Evolutionary conservation across 176 grass and related monocot species (phyloP).

Genomic region (Triticum urartu): DNA sequence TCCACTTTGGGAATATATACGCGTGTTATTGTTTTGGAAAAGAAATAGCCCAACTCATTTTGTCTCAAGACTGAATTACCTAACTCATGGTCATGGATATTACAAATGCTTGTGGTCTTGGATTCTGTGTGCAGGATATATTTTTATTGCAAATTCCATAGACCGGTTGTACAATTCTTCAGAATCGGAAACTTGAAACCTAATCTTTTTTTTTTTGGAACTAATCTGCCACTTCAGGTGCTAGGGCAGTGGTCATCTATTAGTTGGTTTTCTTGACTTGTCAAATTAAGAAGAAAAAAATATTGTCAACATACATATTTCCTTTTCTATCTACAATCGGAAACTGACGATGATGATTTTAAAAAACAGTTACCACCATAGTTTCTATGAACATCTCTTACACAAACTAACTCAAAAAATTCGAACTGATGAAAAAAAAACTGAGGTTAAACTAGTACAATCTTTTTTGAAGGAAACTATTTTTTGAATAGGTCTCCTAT

Average conservation of each 20-base stretch:
- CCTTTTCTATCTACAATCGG: not conserved
- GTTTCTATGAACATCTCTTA: not conserved
- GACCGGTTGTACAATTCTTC: not conserved
- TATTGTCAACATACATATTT: not conserved
- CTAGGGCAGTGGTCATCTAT: not conserved
- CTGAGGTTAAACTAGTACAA: not conserved
- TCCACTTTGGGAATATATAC: slow-evolving; percentile 21
- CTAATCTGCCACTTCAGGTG: not conserved
- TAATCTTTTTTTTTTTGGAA: not conserved
- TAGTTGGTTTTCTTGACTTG: not conserved
- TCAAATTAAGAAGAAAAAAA: not conserved
- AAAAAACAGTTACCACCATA: not conserved
- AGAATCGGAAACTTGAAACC: not conserved
- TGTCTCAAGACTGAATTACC: not conserved
- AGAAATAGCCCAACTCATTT: not conserved
- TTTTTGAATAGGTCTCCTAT: not conserved
- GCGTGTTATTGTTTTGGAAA: not conserved
- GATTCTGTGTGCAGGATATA: not conserved
- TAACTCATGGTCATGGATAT: not conserved
- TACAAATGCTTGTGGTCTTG: not conserved
- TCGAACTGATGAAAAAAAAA: not conserved
- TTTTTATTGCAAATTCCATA: not conserved
- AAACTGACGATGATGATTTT: not conserved
- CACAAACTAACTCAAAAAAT: not conserved
- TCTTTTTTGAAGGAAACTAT: not conserved